Percentiles rank a stretch among this genome's conserved stretches.
These are phyloP conservation scores for Starmerella floricola DNA, from an alignment of 805 yeast species.

Conservation along the genomic window DNA sequence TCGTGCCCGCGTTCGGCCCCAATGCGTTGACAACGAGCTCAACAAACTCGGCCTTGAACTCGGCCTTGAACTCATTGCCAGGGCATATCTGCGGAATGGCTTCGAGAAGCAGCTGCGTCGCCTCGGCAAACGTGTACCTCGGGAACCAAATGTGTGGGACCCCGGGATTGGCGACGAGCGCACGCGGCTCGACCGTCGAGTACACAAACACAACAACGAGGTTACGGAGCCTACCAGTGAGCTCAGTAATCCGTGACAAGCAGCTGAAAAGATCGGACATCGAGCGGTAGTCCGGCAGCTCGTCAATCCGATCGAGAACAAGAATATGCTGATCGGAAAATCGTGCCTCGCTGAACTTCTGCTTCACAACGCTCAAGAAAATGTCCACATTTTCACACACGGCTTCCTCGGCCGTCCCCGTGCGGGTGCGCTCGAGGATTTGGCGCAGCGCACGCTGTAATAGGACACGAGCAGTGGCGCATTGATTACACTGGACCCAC, in stretches of 20 bases:
- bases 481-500: slow-evolving; percentile 38
- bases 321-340: slow-evolving; percentile 35
- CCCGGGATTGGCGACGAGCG: slow-evolving; percentile 30
- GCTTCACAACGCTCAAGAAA: slow-evolving; percentile 33
- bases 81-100: neutral
- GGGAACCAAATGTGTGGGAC: slow-evolving; percentile 38
- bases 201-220: slow-evolving; percentile 35
- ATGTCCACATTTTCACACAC: slow-evolving; percentile 35
- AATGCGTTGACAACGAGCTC: slow-evolving; percentile 36
- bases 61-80: neutral
- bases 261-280: slow-evolving; percentile 33
- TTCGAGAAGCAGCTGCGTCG: slow-evolving; percentile 27
- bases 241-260: slow-evolving; percentile 35
- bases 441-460: slow-evolving; percentile 37
- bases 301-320: slow-evolving; percentile 42
- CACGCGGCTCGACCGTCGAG: slow-evolving; percentile 35
- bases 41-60: slow-evolving; percentile 35
- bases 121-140: slow-evolving; percentile 33
- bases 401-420: slow-evolving; percentile 16
- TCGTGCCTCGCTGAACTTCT: slow-evolving; percentile 27
- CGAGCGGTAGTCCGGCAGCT: slow-evolving; percentile 32
- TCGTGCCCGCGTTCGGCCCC: slow-evolving; percentile 37
- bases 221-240: slow-evolving; percentile 29
- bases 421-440: slow-evolving; percentile 29
- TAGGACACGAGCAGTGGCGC: slow-evolving; percentile 37